Conservation (phyloP, 1,139 yeast genomes). For the Lodderomyces pseudojiufengensis region DNA sequence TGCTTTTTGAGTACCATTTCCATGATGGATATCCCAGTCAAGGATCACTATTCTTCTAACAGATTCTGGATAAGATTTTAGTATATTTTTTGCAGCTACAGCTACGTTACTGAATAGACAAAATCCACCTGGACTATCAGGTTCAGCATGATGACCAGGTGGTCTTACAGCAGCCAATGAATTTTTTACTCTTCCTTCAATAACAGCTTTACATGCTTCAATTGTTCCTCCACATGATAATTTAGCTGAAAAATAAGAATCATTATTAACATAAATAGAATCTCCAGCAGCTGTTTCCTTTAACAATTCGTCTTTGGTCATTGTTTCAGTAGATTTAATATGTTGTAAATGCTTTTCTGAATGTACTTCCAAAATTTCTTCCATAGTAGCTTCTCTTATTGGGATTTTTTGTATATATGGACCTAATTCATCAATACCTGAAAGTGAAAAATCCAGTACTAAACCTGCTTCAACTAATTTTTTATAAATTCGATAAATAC, state of each 20-base stretch:
- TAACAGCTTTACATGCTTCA: slow-evolving; percentile 93
- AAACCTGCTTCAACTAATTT: slow-evolving; percentile 92
- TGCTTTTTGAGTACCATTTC: slow-evolving; percentile 95
- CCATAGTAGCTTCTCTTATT: slow-evolving; percentile 81
- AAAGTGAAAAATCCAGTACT: slow-evolving; percentile 72
- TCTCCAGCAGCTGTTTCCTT: slow-evolving; percentile 91
- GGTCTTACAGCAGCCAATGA: slow-evolving; percentile 95
- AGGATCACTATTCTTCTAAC: slow-evolving; percentile 78
- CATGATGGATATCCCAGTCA: slow-evolving; percentile 99
- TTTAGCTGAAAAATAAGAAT: slow-evolving; percentile 81
- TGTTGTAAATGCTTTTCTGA: slow-evolving; percentile 74
- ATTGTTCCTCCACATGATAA: slow-evolving; percentile 96
- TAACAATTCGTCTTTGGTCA: slow-evolving; percentile 74
- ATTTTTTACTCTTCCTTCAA: slow-evolving; percentile 88
- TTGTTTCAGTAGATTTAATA: slow-evolving; percentile 69
- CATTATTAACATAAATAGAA: slow-evolving; percentile 92
- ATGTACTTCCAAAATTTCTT: slow-evolving; percentile 86
- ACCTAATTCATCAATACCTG: slow-evolving; percentile 84
- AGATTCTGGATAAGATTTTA: slow-evolving; percentile 81
- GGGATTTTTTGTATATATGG: slow-evolving; percentile 86
- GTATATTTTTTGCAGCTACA: slow-evolving; percentile 86
- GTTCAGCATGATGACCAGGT: slow-evolving; percentile 99
- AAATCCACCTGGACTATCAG: slow-evolving; percentile 95
- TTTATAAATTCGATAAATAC: slow-evolving; percentile 91
- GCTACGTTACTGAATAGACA: slow-evolving; percentile 96